Percentiles rank a stretch among this genome's conserved stretches.
phyloP scores from a whole-genome alignment of 331 rosid genomes.

The Telfairia occidentalis region DNA sequence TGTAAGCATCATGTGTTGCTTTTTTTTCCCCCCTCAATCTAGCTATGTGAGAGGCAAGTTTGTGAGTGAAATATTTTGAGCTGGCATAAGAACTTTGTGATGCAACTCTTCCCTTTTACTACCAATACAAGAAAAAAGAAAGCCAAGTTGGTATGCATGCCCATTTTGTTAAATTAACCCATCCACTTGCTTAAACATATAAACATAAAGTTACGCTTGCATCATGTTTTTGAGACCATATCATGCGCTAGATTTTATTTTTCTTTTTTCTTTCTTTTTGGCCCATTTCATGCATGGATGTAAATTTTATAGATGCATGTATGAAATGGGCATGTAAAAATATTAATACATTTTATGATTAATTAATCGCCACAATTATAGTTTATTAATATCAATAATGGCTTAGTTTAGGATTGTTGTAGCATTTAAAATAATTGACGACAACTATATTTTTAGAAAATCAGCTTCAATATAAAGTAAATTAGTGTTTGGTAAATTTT shows the following conservation, averaged over 20 bases:
- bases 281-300: background rate
- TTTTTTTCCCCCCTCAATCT: background rate
- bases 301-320: background rate
- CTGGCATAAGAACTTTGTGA: background rate
- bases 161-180: background rate
- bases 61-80: background rate
- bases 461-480: too few species aligned
- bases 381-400: too few species aligned
- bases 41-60: background rate
- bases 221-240: background rate
- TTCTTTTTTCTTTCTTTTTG: too few species aligned
- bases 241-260: background rate
- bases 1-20: background rate
- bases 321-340: background rate
- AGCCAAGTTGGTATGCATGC: background rate
- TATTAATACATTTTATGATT: too few species aligned
- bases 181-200: background rate
- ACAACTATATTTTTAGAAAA: too few species aligned
- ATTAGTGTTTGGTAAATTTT: too few species aligned
- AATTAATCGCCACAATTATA: too few species aligned
- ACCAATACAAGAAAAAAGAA: background rate
- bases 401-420: too few species aligned
- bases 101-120: conserved; percentile 2
- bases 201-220: background rate
- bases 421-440: too few species aligned